Conservation (phyloP, 345 rosid genomes). For the Microthlaspi erraticum region DNA sequence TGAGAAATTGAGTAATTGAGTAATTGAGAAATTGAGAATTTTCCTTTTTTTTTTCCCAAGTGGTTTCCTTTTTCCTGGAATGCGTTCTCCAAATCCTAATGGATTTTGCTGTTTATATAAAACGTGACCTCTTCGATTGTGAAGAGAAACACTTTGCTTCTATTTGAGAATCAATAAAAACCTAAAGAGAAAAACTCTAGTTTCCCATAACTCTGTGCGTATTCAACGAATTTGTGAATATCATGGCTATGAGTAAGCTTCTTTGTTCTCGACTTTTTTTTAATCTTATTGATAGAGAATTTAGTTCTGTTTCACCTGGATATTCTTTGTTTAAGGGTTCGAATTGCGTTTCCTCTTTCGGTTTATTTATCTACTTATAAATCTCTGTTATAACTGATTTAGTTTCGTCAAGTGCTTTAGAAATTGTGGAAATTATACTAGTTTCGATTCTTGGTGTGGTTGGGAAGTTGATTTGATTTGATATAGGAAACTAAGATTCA, state of each 20-base stretch:
- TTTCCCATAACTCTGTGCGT: too few species aligned
- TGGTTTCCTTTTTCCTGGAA: too few species aligned
- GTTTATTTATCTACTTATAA: not conserved
- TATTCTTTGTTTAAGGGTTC: conserved; percentile 17
- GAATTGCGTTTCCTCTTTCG: not conserved
- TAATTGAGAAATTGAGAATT: too few species aligned
- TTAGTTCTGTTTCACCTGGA: conserved; percentile 16
- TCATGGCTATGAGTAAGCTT: conserved; percentile 53
- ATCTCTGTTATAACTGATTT: not conserved
- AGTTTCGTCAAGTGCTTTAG: not conserved
- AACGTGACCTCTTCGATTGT: too few species aligned
- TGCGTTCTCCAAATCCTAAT: too few species aligned
- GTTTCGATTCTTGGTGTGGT: not conserved
- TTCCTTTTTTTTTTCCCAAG: too few species aligned
- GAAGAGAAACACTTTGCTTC: too few species aligned
- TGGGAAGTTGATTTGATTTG: not conserved
- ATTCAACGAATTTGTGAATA: too few species aligned
- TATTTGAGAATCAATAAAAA: too few species aligned
- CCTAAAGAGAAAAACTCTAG: too few species aligned
- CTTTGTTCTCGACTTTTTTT: not conserved
- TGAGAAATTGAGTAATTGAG: too few species aligned
- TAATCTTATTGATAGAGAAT: not conserved
- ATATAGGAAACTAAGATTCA: conserved; percentile 12
- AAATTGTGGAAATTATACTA: not conserved
- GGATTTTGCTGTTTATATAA: too few species aligned